Conservation (phyloP, 345 rosid genomes). For the Boechera stricta region DNA sequence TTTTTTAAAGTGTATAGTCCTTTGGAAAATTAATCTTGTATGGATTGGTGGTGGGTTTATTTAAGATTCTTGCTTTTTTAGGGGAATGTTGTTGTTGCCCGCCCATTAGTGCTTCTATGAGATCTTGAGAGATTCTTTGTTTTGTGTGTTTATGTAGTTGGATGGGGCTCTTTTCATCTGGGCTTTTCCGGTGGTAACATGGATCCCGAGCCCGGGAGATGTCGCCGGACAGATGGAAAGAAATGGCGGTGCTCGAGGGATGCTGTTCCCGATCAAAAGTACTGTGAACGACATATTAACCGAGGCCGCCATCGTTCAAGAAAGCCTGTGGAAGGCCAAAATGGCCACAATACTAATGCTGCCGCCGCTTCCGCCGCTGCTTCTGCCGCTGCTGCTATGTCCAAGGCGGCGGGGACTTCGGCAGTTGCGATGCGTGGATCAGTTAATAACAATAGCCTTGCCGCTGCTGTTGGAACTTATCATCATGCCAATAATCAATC, state of each 20-base stretch:
- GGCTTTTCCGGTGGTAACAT: slow-evolving; percentile 76
- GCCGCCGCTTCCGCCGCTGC: slow-evolving; percentile 39
- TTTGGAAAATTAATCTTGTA: not conserved
- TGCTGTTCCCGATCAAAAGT: slow-evolving; percentile 90
- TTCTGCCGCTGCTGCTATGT: slow-evolving; percentile 34
- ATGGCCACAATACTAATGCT: slow-evolving; percentile 69
- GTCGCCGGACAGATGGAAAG: slow-evolving; percentile 98
- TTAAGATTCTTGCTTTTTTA: slow-evolving; percentile 12
- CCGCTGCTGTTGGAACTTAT: slow-evolving; percentile 36
- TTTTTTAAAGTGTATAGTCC: not conserved
- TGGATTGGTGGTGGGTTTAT: slow-evolving; percentile 12
- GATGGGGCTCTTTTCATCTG: slow-evolving; percentile 82
- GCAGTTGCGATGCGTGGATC: slow-evolving; percentile 46
- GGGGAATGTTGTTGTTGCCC: slow-evolving; percentile 2
- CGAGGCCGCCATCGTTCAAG: slow-evolving; percentile 99
- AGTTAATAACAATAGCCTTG: slow-evolving; percentile 49
- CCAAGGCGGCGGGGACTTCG: slow-evolving; percentile 51
- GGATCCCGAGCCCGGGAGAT: slow-evolving; percentile 97
- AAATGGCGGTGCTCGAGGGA: slow-evolving; percentile 99
- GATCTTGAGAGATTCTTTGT: not conserved
- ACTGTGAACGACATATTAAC: slow-evolving; percentile 97
- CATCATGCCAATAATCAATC: slow-evolving; percentile 48
- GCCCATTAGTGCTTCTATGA: slow-evolving; percentile 1
- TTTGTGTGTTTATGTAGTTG: slow-evolving; percentile 50
- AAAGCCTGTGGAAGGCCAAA: slow-evolving; percentile 99